A percentile compares a stretch with the other conserved stretches of the same genome.
Conservation (phyloP, 345 rosid species). For the Dipteronia dyeriana region DNA sequence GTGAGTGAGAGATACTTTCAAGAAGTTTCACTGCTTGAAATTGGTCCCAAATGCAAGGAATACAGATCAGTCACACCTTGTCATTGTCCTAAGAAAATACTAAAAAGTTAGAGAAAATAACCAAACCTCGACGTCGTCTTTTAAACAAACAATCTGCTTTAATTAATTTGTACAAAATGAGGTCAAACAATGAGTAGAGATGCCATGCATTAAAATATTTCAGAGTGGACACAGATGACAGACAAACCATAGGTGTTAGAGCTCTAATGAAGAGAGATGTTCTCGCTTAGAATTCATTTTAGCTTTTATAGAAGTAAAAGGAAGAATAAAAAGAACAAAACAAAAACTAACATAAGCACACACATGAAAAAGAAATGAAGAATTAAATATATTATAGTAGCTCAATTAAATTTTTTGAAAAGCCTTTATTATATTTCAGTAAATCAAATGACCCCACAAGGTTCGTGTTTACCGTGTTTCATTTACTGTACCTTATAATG, state of each 20-base stretch:
- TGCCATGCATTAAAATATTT: background rate
- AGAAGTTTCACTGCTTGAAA: constrained; percentile 7
- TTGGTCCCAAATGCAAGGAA: constrained; percentile 21
- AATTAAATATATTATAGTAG: background rate
- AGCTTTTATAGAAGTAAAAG: constrained; percentile 8
- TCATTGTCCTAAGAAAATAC: constrained; percentile 19
- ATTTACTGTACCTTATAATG: background rate
- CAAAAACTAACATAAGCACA: background rate
- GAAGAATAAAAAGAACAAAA: background rate
- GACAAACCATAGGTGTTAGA: constrained; percentile 13
- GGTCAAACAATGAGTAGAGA: background rate
- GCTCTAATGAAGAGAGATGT: constrained; percentile 2
- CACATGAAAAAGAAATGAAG: background rate
- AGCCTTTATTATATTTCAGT: background rate
- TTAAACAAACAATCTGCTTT: background rate
- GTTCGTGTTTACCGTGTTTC: background rate
- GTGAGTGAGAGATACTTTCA: background rate
- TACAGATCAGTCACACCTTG: constrained; percentile 11
- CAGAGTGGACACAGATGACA: background rate
- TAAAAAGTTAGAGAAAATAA: constrained; percentile 27
- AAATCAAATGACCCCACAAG: constrained; percentile 4
- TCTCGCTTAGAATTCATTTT: background rate
- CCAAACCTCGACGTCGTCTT: constrained; percentile 7
- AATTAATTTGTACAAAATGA: constrained; percentile 12
- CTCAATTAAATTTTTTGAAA: background rate